A percentile compares a stretch with the other conserved stretches of the same genome.
Evolutionary conservation across 2,329 filamentous ascomycete species (phyloP).

Genomic region (Aspergillus sp.): DNA sequence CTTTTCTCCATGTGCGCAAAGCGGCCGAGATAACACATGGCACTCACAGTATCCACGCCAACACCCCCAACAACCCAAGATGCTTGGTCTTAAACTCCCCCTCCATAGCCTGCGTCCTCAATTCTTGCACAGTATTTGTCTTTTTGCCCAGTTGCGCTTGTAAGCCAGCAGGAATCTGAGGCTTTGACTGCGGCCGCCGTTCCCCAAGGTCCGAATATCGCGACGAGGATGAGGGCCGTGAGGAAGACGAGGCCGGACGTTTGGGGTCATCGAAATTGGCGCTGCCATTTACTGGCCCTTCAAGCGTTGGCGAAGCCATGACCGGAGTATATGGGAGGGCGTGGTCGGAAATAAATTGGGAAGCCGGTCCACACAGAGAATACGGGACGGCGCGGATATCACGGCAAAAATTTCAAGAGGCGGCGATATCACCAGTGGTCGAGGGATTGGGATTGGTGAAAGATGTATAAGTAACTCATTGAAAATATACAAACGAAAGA

Average conservation of each 20-base stretch:
- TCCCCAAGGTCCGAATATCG: slow-evolving; percentile 7
- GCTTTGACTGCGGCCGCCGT: slow-evolving; percentile 5
- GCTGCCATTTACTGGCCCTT: slow-evolving; percentile 4
- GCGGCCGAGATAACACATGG: background rate
- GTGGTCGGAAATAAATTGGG: background rate
- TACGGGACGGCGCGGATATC: background rate
- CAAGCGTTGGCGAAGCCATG: slow-evolving; percentile 9
- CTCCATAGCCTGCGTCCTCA: slow-evolving; percentile 25
- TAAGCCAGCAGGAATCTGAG: slow-evolving; percentile 7
- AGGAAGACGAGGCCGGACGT: slow-evolving; percentile 2
- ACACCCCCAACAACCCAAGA: slow-evolving; percentile 30
- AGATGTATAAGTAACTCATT: slow-evolving; percentile 7
- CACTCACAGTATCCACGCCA: slow-evolving; percentile 38
- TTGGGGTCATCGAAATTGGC: slow-evolving; percentile 3
- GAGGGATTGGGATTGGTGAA: background rate
- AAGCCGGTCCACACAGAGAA: slow-evolving; percentile 1
- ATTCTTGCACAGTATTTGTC: slow-evolving; percentile 20
- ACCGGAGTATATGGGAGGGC: background rate
- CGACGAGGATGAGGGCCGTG: slow-evolving; percentile 3
- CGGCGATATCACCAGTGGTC: background rate
- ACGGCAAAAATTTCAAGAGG: background rate
- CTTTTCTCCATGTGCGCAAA: background rate
- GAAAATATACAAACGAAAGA: slow-evolving; percentile 5
- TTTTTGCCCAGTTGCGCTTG: slow-evolving; percentile 15
- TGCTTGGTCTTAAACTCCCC: slow-evolving; percentile 34